phyloP scores from a whole-genome alignment of 148 eudicot genomes.

The Dysphania ambrosioides region DNA sequence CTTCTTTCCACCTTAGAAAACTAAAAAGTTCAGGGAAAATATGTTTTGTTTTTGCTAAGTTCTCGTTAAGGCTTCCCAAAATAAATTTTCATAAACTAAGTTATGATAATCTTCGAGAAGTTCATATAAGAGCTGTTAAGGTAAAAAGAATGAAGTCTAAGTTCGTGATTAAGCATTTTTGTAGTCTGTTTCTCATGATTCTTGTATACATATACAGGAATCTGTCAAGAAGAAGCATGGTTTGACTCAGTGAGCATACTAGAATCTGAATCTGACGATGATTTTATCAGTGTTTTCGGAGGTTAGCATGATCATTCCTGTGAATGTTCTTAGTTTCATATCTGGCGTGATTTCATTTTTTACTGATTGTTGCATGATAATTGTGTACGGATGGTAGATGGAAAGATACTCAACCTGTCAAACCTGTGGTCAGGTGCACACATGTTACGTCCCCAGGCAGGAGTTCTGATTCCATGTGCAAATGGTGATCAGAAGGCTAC shows the following conservation, averaged over 20 bases:
- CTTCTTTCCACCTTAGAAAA: too few species aligned
- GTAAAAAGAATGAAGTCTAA: neutral
- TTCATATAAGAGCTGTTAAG: neutral
- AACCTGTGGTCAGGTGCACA: conserved; percentile 43
- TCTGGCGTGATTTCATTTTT: neutral
- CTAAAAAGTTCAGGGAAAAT: too few species aligned
- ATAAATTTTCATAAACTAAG: neutral
- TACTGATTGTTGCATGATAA: conserved; percentile 3
- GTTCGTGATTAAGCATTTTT: too few species aligned
- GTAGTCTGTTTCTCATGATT: neutral
- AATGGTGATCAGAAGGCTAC: conserved; percentile 35
- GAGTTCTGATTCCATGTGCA: conserved; percentile 48
- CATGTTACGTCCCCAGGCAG: conserved; percentile 52
- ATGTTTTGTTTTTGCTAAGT: too few species aligned
- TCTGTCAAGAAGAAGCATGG: conserved; percentile 73
- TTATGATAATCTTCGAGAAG: neutral
- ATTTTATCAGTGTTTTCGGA: conserved; percentile 63
- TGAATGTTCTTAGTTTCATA: neutral
- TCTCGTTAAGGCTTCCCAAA: too few species aligned
- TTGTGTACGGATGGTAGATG: conserved; percentile 28
- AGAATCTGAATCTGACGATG: conserved; percentile 80
- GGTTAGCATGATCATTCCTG: conserved; percentile 35
- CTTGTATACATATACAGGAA: conserved; percentile 37
- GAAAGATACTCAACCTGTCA: conserved; percentile 31
- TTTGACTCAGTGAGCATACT: conserved; percentile 67